phyloP scores from a whole-genome alignment of 1,284 basidiomycete genomes.

The Chiua sp. region DNA sequence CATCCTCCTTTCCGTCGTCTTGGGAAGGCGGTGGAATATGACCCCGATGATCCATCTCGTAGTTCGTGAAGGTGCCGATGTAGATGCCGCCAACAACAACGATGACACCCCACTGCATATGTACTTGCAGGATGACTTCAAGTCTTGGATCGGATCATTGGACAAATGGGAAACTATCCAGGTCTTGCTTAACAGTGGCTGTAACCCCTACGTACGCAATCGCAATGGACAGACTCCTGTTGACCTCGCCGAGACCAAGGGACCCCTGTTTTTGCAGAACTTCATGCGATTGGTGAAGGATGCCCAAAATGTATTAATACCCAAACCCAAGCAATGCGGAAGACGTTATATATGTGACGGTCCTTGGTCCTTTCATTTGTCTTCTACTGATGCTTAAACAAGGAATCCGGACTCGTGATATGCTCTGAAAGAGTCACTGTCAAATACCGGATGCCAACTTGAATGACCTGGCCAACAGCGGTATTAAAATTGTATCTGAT shows the following conservation, averaged over 20 bases:
- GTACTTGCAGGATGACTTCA: neutral
- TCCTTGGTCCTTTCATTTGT: too few species aligned
- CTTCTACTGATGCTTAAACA: too few species aligned
- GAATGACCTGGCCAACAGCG: too few species aligned
- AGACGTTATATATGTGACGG: too few species aligned
- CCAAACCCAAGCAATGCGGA: too few species aligned
- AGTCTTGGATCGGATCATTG: too few species aligned
- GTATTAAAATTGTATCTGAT: too few species aligned
- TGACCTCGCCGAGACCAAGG: neutral
- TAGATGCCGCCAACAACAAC: neutral
- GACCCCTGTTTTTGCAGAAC: neutral
- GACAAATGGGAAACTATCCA: neutral
- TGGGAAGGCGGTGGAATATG: too few species aligned
- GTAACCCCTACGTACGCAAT: neutral
- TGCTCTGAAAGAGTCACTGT: too few species aligned
- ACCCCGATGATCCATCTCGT: neutral
- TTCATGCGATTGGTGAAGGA: neutral
- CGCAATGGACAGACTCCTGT: neutral
- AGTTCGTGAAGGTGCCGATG: slow-evolving; percentile 1
- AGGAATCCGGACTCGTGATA: too few species aligned
- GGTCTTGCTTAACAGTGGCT: neutral
- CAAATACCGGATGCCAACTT: too few species aligned
- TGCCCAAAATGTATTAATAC: too few species aligned
- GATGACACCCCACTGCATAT: slow-evolving; percentile 1
- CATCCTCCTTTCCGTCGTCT: neutral